These are phyloP conservation scores for Cryptosporidium muris DNA, from an alignment of 169 alveolate species.

Conservation along the genomic window DNA sequence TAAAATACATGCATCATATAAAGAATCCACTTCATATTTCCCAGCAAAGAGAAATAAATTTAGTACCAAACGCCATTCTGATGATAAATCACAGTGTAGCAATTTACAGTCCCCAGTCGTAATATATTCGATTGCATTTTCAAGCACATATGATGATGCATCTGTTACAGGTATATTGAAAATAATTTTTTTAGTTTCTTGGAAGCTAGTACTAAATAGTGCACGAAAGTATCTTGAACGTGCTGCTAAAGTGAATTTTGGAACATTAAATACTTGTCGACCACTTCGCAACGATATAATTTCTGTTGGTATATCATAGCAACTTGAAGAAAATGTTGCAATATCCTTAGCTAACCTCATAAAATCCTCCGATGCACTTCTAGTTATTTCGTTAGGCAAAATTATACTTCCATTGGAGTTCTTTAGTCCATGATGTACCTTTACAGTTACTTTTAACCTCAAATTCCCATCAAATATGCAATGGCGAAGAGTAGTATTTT, in stretches of 20 bases:
- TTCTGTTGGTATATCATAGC: slow-evolving; percentile 15
- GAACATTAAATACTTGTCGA: slow-evolving; percentile 20
- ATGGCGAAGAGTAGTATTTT: slow-evolving; percentile 27
- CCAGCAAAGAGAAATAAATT: slow-evolving; percentile 44
- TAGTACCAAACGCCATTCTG: slow-evolving; percentile 9
- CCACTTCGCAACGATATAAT: slow-evolving; percentile 51
- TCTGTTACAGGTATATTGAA: slow-evolving; percentile 29
- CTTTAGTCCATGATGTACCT: slow-evolving; percentile 8
- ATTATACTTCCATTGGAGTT: slow-evolving; percentile 28
- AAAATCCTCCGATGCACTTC: slow-evolving; percentile 6
- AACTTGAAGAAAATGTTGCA: slow-evolving; percentile 18
- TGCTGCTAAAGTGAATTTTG: slow-evolving; percentile 64
- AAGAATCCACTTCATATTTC: slow-evolving; percentile 25
- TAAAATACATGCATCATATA: slow-evolving; percentile 36
- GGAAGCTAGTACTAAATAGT: slow-evolving; percentile 30
- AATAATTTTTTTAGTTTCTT: slow-evolving; percentile 1
- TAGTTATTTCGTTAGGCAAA: not conserved
- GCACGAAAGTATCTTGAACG: slow-evolving; percentile 32
- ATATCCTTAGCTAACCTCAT: slow-evolving; percentile 60
- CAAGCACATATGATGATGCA: slow-evolving; percentile 29
- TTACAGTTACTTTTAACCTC: slow-evolving; percentile 14
- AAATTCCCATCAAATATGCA: slow-evolving; percentile 30
- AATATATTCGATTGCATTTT: slow-evolving; percentile 47
- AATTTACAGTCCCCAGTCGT: slow-evolving; percentile 32
- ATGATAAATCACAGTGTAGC: not conserved